Base-by-base conservation (phyloP, 768 basidiomycete genomes). In the Agrocybe praecox region DNA sequence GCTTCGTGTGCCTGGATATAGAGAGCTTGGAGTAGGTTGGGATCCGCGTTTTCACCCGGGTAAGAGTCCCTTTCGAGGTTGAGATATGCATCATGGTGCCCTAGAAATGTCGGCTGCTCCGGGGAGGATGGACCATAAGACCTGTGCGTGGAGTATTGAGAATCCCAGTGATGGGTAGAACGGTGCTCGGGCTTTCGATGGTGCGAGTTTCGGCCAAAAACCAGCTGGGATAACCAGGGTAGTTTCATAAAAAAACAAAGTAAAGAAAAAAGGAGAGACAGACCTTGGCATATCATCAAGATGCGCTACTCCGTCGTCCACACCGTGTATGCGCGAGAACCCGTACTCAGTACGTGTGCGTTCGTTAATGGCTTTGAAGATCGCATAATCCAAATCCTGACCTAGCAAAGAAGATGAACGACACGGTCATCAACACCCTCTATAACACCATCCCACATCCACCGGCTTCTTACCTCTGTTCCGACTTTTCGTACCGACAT, bases 1-100 rank as follows among this genome's bases (percentile, higher is more conserved):
- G 90, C 89, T 70, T 95, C 93, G 67, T 92, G 80, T 0, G 90
- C 93, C 61, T 87, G 84, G 32, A 93, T 73, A 57, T 76, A 81
- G 3, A 86, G 72, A 6, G 54, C 58, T 26, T 55, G 56, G 10
- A 65, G 52, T 2, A 60, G 57, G 42, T 67, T 61, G 4, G 40
- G 46, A 14, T 34, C 36, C 36, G 12, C 36, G 5, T 12, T 12
- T 4, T n/a, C 36, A 15, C 36, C 36, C 5, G 6, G 36, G 36
- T 40, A 12, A 5, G 44, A 29, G 48, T 18, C 44, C 22, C 33
- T 36, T n/a, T 26, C 24, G 22, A 26, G 43, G 9, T 45, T 46
- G 21, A 56, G 43, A 24, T 55, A 64, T 17, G 29, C 44, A 19
- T 59, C 53, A 19, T 64, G 60, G 49, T 61, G 63, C 44, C 53